Evolutionary conservation across 352 stramenopile species (phyloP).

Genomic region (Globisporangium viniferum): DNA sequence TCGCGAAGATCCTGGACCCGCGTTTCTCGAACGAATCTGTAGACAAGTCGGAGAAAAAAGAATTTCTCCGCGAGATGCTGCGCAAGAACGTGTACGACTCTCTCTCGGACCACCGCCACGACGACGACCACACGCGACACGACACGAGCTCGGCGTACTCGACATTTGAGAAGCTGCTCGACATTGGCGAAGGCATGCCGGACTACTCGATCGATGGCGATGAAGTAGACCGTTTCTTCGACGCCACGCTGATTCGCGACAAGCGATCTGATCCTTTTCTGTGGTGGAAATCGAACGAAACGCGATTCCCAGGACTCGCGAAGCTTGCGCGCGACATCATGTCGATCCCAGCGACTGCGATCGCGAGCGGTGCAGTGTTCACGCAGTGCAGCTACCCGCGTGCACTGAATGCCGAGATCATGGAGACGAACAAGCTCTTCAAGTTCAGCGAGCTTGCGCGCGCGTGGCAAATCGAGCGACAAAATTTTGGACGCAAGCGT

Average conservation of each 20-base stretch:
- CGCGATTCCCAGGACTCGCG: slow-evolving; percentile 60
- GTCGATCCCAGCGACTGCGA: slow-evolving; percentile 66
- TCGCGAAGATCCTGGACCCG: slow-evolving; percentile 76
- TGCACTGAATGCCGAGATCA: slow-evolving; percentile 45
- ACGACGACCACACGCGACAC: slow-evolving; percentile 44
- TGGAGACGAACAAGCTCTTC: slow-evolving; percentile 73
- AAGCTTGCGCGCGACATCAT: slow-evolving; percentile 76
- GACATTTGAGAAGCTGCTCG: slow-evolving; percentile 76
- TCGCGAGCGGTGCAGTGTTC: slow-evolving; percentile 69
- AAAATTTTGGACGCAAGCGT: slow-evolving; percentile 72
- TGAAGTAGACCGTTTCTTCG: slow-evolving; percentile 81
- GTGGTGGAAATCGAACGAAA: slow-evolving; percentile 85
- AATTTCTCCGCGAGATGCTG: slow-evolving; percentile 72
- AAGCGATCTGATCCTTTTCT: slow-evolving; percentile 78
- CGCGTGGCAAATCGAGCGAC: slow-evolving; percentile 75
- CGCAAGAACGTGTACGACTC: slow-evolving; percentile 70
- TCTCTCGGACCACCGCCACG: slow-evolving; percentile 46
- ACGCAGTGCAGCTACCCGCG: slow-evolving; percentile 62
- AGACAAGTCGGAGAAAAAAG: slow-evolving; percentile 73
- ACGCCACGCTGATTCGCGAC: slow-evolving; percentile 74
- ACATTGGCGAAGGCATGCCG: slow-evolving; percentile 77
- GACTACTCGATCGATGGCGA: slow-evolving; percentile 78
- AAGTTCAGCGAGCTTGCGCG: slow-evolving; percentile 72
- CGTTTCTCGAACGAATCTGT: slow-evolving; percentile 79
- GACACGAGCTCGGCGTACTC: slow-evolving; percentile 70